Base-by-base conservation (phyloP, 257 asterid species). In the Forsythia suspensa region DNA sequence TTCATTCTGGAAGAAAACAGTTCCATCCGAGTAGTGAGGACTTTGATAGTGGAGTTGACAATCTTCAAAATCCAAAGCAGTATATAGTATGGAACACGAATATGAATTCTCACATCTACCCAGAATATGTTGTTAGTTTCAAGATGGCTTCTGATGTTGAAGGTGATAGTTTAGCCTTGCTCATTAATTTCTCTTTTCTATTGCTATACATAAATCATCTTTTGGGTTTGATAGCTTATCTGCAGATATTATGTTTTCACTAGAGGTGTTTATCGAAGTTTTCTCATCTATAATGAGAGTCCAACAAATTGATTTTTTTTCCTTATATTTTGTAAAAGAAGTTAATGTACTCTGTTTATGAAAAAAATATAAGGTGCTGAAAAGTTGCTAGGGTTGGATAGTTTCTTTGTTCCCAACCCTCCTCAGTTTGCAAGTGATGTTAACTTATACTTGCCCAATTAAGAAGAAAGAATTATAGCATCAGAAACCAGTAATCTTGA, bases 11-110 rank as follows among this genome's bases (percentile, higher is more conserved):
- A 79, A 92, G 93, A 41, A 85, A 85, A 69, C 99, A 96, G 87
- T 94, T 86, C 81, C 92, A 89, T 85, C 98, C 99, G 78, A 96
- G 97, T 86, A 84, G 85, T 52, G 97, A 92, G 83, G 90, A 92
- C 76, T 96, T 88, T 11, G 99, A 96, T 84, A 96, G 95, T 77
- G 99, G 99, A 51, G 93, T 91, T 29, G 98, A 96, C 87, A 86
- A 89, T 84, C 80, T 87, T 84, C 88, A 86, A 71, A 84, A 87
- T 77, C 97, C 99, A 24, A 85, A 87, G 83, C 87, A 81, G 68
- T 96, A 83, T 75, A 86, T 88, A 76, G 88, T 96, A 61, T 96
- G 99, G 99, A 87, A 84, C 88, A 92, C 91, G 95, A 91, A 96
- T 84, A 80, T 85, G 86, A 87, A 78, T 84, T 81, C 98, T 80